A percentile compares a stretch with the other conserved stretches of the same genome.
These are phyloP conservation scores for Mytilinidion resinicola DNA, from an alignment of 495 filamentous ascomycete genomes.

Conservation along the genomic window DNA sequence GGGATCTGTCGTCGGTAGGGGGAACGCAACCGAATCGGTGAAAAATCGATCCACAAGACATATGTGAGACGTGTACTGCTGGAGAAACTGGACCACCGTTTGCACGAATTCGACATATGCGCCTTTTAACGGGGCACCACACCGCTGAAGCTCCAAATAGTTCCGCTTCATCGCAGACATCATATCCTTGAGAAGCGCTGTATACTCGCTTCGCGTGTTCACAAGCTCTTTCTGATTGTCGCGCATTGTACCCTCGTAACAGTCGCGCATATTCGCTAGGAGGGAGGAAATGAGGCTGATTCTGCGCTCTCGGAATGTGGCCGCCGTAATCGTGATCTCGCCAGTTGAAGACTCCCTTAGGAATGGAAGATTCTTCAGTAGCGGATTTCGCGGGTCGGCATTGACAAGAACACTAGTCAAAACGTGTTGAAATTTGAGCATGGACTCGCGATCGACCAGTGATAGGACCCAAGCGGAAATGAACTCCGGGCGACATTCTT, in stretches of 20 bases:
- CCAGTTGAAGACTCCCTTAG: constrained; percentile 36
- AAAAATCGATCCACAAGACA: constrained; percentile 60
- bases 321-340: constrained; percentile 45
- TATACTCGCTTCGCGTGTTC: constrained; percentile 48
- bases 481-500: constrained; percentile 45
- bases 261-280: constrained; percentile 57
- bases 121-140: constrained; percentile 38
- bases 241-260: constrained; percentile 14
- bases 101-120: constrained; percentile 65
- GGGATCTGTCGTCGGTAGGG: constrained; percentile 58
- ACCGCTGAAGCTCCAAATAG: constrained; percentile 53
- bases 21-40: constrained; percentile 59
- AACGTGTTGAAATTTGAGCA: constrained; percentile 62
- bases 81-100: constrained; percentile 53
- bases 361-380: constrained; percentile 61
- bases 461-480: constrained; percentile 53
- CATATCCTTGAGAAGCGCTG: constrained; percentile 47
- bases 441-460: constrained; percentile 59
- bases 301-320: constrained; percentile 53
- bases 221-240: constrained; percentile 29
- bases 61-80: constrained; percentile 60
- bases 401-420: constrained; percentile 54
- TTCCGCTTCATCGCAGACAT: constrained; percentile 66
- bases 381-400: constrained; percentile 38
- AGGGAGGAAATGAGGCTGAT: constrained; percentile 55